phyloP scores from a whole-genome alignment of 306 rosid genomes.

The Trifolium pratense region DNA sequence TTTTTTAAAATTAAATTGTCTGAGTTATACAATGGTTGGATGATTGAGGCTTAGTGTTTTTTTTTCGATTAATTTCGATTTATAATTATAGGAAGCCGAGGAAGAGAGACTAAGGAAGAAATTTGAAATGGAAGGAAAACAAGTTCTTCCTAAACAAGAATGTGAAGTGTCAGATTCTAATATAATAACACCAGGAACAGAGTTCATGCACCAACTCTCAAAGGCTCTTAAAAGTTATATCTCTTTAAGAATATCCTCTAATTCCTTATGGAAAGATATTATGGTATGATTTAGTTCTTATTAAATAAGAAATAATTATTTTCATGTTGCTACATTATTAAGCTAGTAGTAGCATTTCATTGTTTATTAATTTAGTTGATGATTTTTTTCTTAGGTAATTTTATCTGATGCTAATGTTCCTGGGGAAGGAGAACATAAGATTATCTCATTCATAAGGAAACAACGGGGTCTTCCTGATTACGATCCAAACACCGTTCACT shows the following conservation, averaged over 20 bases:
- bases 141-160: constrained; percentile 48
- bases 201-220: constrained; percentile 61
- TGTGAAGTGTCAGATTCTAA: constrained; percentile 52
- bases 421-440: constrained; percentile 77
- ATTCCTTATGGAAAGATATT: constrained; percentile 51
- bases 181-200: constrained; percentile 66
- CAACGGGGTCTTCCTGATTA: constrained; percentile 47
- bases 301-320: neutral
- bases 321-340: neutral
- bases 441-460: constrained; percentile 51
- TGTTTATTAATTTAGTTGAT: constrained; percentile 8
- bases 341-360: neutral
- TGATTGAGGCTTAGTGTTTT: neutral
- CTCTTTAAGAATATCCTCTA: constrained; percentile 27
- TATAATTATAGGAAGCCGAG: constrained; percentile 50
- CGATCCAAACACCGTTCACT: constrained; percentile 60
- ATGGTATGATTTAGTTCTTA: constrained; percentile 38
- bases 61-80: neutral
- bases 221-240: constrained; percentile 48
- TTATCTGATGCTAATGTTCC: constrained; percentile 69
- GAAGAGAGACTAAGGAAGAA: constrained; percentile 44
- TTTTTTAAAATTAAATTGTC: neutral
- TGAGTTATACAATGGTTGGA: neutral
- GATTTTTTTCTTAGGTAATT: constrained; percentile 46
- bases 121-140: constrained; percentile 60